Conservation (phyloP, 2,329 filamentous ascomycete genomes). For the Fusarium caatingaense region DNA sequence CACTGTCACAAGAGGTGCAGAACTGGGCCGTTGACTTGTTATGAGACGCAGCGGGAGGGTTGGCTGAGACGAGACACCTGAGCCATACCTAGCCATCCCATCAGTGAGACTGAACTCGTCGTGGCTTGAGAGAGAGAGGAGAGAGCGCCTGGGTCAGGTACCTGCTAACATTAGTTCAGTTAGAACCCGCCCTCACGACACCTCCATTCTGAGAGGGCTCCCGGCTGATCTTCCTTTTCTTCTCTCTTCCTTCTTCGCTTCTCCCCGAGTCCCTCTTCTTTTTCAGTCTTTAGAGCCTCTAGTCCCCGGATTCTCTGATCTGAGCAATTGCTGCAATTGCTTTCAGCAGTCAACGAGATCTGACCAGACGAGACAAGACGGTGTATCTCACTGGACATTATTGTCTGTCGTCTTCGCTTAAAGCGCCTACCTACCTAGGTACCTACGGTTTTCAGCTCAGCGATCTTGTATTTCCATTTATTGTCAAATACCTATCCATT, state of each 20-base stretch:
- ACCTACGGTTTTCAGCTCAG: slow-evolving; percentile 1
- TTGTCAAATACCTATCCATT: background rate
- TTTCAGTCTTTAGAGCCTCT: slow-evolving; percentile 30
- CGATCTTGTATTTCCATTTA: slow-evolving; percentile 15
- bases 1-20: slow-evolving; percentile 40
- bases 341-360: slow-evolving; percentile 4
- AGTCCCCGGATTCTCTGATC: slow-evolving; percentile 7
- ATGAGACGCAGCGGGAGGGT: slow-evolving; percentile 28
- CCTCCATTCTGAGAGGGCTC: slow-evolving; percentile 22
- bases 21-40: slow-evolving; percentile 20
- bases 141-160: background rate
- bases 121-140: background rate
- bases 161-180: background rate
- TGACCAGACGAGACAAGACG: background rate
- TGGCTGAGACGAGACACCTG: slow-evolving; percentile 34
- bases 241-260: slow-evolving; percentile 22
- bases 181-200: slow-evolving; percentile 30
- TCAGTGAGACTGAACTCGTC: background rate
- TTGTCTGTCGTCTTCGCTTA: background rate
- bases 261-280: slow-evolving; percentile 15
- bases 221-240: slow-evolving; percentile 18
- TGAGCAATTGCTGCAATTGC: slow-evolving; percentile 37
- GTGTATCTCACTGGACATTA: background rate
- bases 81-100: slow-evolving; percentile 3
- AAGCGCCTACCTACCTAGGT: slow-evolving; percentile 5